These are phyloP conservation scores for Xanthoconium stramineum DNA, from an alignment of 768 basidiomycete genomes.

Conservation along the genomic window DNA sequence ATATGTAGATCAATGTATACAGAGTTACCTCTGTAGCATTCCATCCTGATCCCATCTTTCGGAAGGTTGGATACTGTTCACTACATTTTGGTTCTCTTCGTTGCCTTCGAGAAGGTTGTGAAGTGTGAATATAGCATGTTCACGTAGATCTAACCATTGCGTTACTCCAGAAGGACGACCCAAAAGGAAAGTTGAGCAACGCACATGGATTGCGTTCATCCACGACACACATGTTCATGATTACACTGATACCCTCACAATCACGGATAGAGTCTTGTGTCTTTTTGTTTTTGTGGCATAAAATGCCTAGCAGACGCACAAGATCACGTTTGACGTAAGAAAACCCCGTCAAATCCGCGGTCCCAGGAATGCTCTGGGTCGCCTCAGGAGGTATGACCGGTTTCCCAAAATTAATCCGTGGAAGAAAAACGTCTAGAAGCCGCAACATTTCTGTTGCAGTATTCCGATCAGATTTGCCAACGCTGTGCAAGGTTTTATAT, in stretches of 20 bases:
- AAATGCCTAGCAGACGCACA: conserved; percentile 79
- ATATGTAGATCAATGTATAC: conserved; percentile 25
- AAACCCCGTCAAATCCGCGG: conserved; percentile 56
- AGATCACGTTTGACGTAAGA: conserved; percentile 85
- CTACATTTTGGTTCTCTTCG: conserved; percentile 72
- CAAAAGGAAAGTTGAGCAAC: conserved; percentile 31
- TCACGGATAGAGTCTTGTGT: conserved; percentile 74
- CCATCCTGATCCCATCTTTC: conserved; percentile 58
- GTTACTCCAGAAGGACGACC: conserved; percentile 5
- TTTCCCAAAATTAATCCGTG: conserved; percentile 79
- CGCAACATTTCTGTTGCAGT: conserved; percentile 69
- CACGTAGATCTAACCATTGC: conserved; percentile 60
- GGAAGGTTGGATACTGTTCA: conserved; percentile 67
- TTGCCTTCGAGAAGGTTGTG: conserved; percentile 77
- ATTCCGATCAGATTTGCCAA: background rate
- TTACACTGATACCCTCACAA: conserved; percentile 71
- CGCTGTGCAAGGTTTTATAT: background rate
- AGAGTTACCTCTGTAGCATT: conserved; percentile 36
- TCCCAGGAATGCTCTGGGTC: conserved; percentile 19
- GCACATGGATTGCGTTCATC: conserved; percentile 92
- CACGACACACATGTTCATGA: conserved; percentile 86
- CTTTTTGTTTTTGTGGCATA: conserved; percentile 59
- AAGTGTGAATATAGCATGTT: conserved; percentile 86
- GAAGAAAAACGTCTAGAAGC: conserved; percentile 77
- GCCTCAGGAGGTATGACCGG: conserved; percentile 34